phyloP scores from a whole-genome alignment of 2,329 filamentous ascomycete species.

The Thermoascus crustaceus region DNA sequence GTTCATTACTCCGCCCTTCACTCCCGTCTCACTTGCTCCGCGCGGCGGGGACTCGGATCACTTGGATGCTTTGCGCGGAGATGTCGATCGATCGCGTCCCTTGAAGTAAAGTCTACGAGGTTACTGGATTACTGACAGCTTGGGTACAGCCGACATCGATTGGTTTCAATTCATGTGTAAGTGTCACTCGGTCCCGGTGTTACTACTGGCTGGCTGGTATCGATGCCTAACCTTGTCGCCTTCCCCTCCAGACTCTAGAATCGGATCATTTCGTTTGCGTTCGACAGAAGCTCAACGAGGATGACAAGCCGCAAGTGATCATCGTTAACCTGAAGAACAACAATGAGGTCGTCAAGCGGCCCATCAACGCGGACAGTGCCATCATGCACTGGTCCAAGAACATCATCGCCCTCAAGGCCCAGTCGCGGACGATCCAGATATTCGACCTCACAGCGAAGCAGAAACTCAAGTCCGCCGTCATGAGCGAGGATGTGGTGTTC shows the following conservation, averaged over 20 bases:
- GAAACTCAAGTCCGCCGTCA: conserved; percentile 93
- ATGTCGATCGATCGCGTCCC: neutral
- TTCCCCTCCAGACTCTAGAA: conserved; percentile 70
- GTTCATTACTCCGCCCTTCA: too few relatives aligned
- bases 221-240: conserved; percentile 14
- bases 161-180: conserved; percentile 80
- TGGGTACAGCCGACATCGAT: conserved; percentile 57
- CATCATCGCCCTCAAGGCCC: conserved; percentile 93
- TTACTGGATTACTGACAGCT: neutral
- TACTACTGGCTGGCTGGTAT: conserved; percentile 12
- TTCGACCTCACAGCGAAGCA: conserved; percentile 89
- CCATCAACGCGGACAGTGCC: conserved; percentile 98
- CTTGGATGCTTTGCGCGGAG: neutral
- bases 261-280: conserved; percentile 96
- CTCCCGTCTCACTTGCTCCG: conserved; percentile 16
- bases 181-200: conserved; percentile 24
- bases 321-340: conserved; percentile 96
- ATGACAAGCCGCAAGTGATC: conserved; percentile 82
- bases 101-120: neutral
- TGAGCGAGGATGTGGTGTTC: conserved; percentile 96
- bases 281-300: conserved; percentile 82
- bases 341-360: conserved; percentile 88
- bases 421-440: conserved; percentile 90
- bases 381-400: conserved; percentile 98
- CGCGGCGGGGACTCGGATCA: too few relatives aligned